Evolutionary conservation across 164 flowering plant species (phyloP).

Genomic region (Tetrastigma voinierianum): DNA sequence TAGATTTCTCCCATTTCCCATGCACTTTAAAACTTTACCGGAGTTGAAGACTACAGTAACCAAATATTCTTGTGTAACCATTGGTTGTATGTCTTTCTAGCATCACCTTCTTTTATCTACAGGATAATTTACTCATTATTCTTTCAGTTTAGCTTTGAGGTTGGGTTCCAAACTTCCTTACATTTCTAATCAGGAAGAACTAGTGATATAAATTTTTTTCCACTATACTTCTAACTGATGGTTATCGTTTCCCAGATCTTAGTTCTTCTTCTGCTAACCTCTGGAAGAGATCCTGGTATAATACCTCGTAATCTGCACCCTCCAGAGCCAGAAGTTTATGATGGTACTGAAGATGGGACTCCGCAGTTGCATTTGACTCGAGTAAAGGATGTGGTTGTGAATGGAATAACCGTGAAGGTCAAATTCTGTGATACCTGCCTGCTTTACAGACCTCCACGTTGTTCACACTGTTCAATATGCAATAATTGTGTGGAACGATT

Average conservation of each 20-base stretch:
- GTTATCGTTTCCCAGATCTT: constrained; percentile 26
- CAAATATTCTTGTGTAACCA: no score
- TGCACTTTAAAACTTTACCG: no score
- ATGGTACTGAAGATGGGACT: constrained; percentile 19
- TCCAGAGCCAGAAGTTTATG: constrained; percentile 39
- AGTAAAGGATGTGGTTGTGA: constrained; percentile 32
- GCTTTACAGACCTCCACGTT: constrained; percentile 49
- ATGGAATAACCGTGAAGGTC: constrained; percentile 34
- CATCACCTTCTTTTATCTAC: no score
- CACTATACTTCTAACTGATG: not conserved
- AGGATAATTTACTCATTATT: no score
- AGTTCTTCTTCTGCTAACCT: constrained; percentile 36
- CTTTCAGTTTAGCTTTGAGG: no score
- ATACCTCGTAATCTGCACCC: constrained; percentile 42
- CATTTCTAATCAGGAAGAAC: no score
- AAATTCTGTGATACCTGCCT: constrained; percentile 53
- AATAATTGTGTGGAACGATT: constrained; percentile 46
- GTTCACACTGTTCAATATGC: constrained; percentile 52
- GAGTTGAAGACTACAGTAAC: no score
- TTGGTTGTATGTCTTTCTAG: no score
- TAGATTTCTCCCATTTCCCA: no score
- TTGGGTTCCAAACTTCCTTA: no score
- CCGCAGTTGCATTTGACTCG: constrained; percentile 32
- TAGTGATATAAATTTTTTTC: not conserved
- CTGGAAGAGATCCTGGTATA: constrained; percentile 54